A percentile compares a stretch with the other conserved stretches of the same genome.
phyloP scores from a whole-genome alignment of 495 filamentous ascomycete species.

The Evernia prunastri region DNA sequence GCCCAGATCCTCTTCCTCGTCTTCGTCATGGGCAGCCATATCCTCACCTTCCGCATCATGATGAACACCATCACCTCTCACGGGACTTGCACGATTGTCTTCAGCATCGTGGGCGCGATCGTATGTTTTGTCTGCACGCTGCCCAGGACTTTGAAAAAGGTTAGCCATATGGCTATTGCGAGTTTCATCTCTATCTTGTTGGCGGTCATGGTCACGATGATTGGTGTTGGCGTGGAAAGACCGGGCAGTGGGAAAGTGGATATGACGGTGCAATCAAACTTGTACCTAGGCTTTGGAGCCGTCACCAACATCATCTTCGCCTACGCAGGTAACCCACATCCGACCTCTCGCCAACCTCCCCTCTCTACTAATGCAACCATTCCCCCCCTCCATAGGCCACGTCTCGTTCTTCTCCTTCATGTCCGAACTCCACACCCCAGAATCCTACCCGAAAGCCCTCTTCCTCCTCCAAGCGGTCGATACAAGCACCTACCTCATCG shows the following conservation, averaged over 20 bases:
- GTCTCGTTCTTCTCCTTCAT: constrained; percentile 72
- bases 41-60: constrained; percentile 66
- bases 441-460: constrained; percentile 61
- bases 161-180: constrained; percentile 57
- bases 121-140: constrained; percentile 56
- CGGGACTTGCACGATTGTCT: constrained; percentile 61
- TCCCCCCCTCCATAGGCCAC: constrained; percentile 60
- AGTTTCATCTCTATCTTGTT: constrained; percentile 60
- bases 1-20: constrained; percentile 62
- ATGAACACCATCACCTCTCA: constrained; percentile 60
- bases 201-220: constrained; percentile 62
- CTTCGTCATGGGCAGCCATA: constrained; percentile 72
- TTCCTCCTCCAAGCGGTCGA: constrained; percentile 58
- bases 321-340: constrained; percentile 34
- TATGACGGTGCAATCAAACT: constrained; percentile 12
- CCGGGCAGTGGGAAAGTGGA: constrained; percentile 27
- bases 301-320: constrained; percentile 46
- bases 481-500: constrained; percentile 53
- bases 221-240: constrained; percentile 50
- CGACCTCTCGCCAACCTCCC: too few species aligned
- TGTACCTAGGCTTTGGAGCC: constrained; percentile 35
- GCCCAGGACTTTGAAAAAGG: constrained; percentile 55
- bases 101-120: constrained; percentile 55
- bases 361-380: constrained; percentile 8
- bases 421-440: constrained; percentile 65